Evolutionary conservation across 164 flowering plant species (phyloP), one percentile per base, ranked within the genome.

Genomic region (Chimonanthus praecox): DNA sequence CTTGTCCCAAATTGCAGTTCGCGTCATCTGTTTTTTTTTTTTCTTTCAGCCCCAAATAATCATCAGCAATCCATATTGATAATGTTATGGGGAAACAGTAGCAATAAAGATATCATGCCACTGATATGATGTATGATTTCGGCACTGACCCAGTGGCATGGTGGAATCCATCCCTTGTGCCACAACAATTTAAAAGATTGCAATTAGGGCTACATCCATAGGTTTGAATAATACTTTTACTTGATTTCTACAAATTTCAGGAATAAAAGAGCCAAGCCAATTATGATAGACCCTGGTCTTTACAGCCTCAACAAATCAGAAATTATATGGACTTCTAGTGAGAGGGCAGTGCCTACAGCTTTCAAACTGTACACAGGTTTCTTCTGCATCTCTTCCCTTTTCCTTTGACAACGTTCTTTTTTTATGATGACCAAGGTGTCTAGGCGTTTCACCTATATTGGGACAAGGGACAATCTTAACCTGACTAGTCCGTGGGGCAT

Each of bases 291-390:
- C 74, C 99, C 99, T 67, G 99, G 84, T 9, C 85, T 92, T 6
- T 84, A 92, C 81, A 87, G 89, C 68, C 51, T 67, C n/a, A 89
- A 92, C 67, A 92, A 94, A 76, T 94, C 98, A 67, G 97, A 94
- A 73, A 83, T 94, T 47, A 85, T 92, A 89, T 92, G 97, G 97
- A 89, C 80, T 72, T 78, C 87, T 51, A 89, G 89, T 76, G 95
- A 90, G 76, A 87, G 99, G 77, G 71, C 74, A 67, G 82, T 92
- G 69, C 99, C 99, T 4, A 83, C 94, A 50, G 87, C 98, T 65
- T 95, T 92, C 88, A 94, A 88, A 83, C 87, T 92, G 33, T 92
- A 82, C 49, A 92, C 97, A 86, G 97, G 98, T 74, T 71, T 64
- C 13, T 49, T 49, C 68, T 18, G 21, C 58, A 4, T 66, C 64